Evolutionary conservation across 805 yeast species (phyloP).

Genomic region (Wickerhamomyces silvicola): DNA sequence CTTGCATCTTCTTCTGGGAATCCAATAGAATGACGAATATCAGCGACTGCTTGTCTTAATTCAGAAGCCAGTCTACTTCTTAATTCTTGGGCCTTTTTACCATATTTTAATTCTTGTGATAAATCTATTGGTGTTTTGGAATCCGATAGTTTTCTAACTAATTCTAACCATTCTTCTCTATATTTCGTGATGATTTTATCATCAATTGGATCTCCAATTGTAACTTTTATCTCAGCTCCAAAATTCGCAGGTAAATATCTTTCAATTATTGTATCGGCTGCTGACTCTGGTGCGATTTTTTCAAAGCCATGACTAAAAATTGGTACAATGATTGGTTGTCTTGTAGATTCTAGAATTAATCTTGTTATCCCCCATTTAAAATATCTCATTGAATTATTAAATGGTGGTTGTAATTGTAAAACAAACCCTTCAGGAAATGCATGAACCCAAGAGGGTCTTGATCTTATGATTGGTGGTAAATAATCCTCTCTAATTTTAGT

Average conservation of each 20-base stretch:
- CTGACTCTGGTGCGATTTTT: constrained; percentile 71
- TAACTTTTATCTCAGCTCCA: constrained; percentile 61
- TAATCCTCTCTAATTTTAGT: constrained; percentile 24
- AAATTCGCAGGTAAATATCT: constrained; percentile 55
- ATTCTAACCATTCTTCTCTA: constrained; percentile 62
- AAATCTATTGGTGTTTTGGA: constrained; percentile 49
- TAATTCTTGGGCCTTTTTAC: constrained; percentile 56
- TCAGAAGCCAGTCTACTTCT: constrained; percentile 66
- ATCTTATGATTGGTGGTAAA: constrained; percentile 51
- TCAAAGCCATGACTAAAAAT: constrained; percentile 84
- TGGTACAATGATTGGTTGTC: constrained; percentile 83
- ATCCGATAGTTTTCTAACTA: constrained; percentile 51
- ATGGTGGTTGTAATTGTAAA: constrained; percentile 75
- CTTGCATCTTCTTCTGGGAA: constrained; percentile 61
- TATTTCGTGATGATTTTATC: constrained; percentile 52
- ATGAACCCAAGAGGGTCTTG: constrained; percentile 83
- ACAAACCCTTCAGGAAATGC: constrained; percentile 95
- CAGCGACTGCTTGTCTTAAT: constrained; percentile 55
- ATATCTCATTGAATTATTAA: constrained; percentile 81
- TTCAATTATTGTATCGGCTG: constrained; percentile 47
- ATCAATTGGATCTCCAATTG: constrained; percentile 65
- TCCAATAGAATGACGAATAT: constrained; percentile 34
- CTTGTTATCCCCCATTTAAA: constrained; percentile 95
- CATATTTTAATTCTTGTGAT: constrained; percentile 53
- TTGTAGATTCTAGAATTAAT: constrained; percentile 71